Evolutionary conservation across 768 basidiomycete species (phyloP).

Genomic region (Hygrocybe punicea): DNA sequence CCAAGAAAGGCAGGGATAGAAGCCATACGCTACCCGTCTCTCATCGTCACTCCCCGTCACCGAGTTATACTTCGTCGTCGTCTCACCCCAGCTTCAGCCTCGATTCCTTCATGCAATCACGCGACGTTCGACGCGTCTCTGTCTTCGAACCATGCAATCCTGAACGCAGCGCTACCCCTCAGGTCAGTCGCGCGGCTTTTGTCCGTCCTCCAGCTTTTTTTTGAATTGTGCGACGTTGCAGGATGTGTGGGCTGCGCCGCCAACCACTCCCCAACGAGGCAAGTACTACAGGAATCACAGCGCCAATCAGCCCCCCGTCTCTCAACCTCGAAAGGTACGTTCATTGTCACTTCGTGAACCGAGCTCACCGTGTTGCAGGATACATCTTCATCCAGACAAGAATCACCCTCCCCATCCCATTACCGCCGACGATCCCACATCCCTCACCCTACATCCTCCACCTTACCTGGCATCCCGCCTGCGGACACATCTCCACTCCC

Average conservation of each 20-base stretch:
- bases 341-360: neutral
- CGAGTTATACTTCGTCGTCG: conserved; percentile 42
- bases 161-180: conserved; percentile 25
- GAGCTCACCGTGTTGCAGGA: conserved; percentile 1
- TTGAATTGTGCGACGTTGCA: conserved; percentile 14
- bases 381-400: conserved; percentile 20
- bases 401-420: conserved; percentile 40
- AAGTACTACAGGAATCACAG: conserved; percentile 59
- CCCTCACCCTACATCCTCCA: conserved; percentile 16
- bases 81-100: conserved; percentile 41
- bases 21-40: conserved; percentile 23
- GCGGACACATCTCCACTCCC: conserved; percentile 48
- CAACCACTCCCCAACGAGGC: conserved; percentile 56
- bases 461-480: conserved; percentile 47
- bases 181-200: conserved; percentile 43
- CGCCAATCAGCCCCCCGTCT: conserved; percentile 34
- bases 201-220: conserved; percentile 7
- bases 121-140: conserved; percentile 48
- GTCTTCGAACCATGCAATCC: conserved; percentile 31
- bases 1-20: conserved; percentile 40
- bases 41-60: conserved; percentile 49
- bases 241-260: conserved; percentile 26
- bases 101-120: conserved; percentile 51
- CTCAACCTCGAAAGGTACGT: conserved; percentile 30
- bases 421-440: neutral